Evolutionary conservation across 805 yeast genomes (phyloP).

Genomic region (Jamesozyma rosinii): DNA sequence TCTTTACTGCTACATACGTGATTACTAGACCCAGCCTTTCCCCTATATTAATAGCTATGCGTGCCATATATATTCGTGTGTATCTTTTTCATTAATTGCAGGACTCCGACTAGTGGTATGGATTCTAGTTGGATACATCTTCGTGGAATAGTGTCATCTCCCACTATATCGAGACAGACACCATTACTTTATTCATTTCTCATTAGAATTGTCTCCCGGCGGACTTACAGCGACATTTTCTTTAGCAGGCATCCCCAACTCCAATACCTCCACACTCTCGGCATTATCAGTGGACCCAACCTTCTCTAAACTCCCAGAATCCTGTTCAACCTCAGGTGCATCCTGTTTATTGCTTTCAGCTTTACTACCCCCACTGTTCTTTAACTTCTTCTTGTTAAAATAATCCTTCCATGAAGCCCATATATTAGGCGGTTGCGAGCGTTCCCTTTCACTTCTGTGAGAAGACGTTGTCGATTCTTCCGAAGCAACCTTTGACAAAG

Average conservation of each 20-base stretch:
- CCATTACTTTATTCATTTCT: no score
- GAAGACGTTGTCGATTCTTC: not conserved
- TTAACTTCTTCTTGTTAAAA: conserved; percentile 19
- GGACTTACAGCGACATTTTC: not conserved
- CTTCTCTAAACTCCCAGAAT: not conserved
- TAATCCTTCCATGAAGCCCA: conserved; percentile 25
- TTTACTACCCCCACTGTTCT: conserved; percentile 5
- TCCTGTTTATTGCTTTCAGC: not conserved
- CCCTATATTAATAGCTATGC: no score
- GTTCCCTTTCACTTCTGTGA: not conserved
- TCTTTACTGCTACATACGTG: no score
- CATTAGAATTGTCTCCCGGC: not conserved
- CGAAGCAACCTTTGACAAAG: not conserved
- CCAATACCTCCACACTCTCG: not conserved
- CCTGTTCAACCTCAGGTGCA: not conserved
- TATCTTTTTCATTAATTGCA: no score
- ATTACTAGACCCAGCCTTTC: no score
- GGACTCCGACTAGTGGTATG: no score
- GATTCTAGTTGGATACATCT: conserved; percentile 7
- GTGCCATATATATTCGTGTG: no score
- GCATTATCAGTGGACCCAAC: not conserved
- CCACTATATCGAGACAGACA: no score
- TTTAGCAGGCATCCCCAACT: not conserved
- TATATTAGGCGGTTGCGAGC: conserved; percentile 9
- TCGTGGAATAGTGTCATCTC: not conserved